phyloP scores from a whole-genome alignment of 116 monocot species.

The Zostera marina region DNA sequence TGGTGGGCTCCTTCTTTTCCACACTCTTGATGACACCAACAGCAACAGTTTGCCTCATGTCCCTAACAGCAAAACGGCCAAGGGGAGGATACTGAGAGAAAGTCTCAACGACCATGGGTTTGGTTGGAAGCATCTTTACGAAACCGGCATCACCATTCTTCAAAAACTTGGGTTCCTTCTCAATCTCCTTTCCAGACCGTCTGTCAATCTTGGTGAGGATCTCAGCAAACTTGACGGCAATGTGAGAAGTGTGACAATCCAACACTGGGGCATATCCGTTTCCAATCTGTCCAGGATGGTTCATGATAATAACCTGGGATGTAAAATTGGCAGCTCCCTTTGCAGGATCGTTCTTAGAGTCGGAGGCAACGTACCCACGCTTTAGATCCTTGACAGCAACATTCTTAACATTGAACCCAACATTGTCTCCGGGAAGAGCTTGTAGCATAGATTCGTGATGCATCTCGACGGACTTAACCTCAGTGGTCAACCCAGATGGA shows the following conservation, averaged over 20 bases:
- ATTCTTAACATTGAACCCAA: conserved; percentile 26
- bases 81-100: conserved; percentile 18
- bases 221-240: conserved; percentile 20
- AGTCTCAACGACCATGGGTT: conserved; percentile 22
- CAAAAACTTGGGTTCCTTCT: conserved; percentile 24
- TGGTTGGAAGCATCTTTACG: conserved; percentile 22
- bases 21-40: conserved; percentile 22
- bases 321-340: conserved; percentile 21
- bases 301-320: conserved; percentile 22
- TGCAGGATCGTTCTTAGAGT: conserved; percentile 21
- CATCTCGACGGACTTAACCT: conserved; percentile 23
- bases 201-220: conserved; percentile 21
- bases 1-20: conserved; percentile 18
- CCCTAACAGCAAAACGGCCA: conserved; percentile 16
- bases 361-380: conserved; percentile 15
- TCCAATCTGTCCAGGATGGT: conserved; percentile 21
- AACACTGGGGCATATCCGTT: conserved; percentile 18
- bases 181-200: conserved; percentile 16
- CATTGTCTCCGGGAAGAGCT: conserved; percentile 18
- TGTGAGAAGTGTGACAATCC: conserved; percentile 22
- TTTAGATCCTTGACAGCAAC: conserved; percentile 24
- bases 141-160: conserved; percentile 20
- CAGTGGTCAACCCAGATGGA: conserved; percentile 19
- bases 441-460: conserved; percentile 13
- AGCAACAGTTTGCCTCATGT: conserved; percentile 18